Conservation (phyloP, 139 green algal species). For the Tetraselmis chui region DNA sequence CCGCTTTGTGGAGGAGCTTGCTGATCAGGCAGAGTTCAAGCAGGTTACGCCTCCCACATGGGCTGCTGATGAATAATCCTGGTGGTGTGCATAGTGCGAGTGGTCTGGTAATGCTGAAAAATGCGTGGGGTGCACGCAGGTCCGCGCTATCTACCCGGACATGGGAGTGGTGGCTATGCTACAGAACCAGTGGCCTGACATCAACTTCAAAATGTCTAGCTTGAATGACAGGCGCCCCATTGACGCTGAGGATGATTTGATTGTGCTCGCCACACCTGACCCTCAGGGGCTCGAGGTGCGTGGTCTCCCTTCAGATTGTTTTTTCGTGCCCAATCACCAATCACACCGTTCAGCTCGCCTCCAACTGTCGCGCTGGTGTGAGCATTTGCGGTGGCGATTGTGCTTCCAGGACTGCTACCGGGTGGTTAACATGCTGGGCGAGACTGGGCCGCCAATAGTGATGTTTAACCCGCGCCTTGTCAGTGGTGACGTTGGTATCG, state of each 20-base stretch:
- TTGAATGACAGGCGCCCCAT: slow-evolving; percentile 61
- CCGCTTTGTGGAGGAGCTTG: slow-evolving; percentile 65
- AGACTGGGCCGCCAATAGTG: slow-evolving; percentile 46
- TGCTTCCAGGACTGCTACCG: slow-evolving; percentile 31
- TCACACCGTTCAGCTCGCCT: no score
- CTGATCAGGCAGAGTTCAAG: background rate
- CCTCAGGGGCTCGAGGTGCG: slow-evolving; percentile 32
- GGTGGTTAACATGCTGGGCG: slow-evolving; percentile 28
- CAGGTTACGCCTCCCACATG: no score
- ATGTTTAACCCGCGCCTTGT: slow-evolving; percentile 87
- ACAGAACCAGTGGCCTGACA: slow-evolving; percentile 68
- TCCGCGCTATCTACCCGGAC: slow-evolving; percentile 64
- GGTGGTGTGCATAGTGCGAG: slow-evolving; percentile 13
- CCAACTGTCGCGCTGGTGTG: no score
- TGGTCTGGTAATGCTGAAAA: no score
- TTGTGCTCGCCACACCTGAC: slow-evolving; percentile 79
- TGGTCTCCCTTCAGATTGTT: no score
- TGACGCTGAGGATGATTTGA: slow-evolving; percentile 60
- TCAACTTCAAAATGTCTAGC: slow-evolving; percentile 55
- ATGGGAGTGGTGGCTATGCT: slow-evolving; percentile 88
- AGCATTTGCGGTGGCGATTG: no score
- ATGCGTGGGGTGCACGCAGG: background rate
- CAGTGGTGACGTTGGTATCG: slow-evolving; percentile 90
- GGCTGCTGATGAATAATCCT: slow-evolving; percentile 10
- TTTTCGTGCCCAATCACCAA: no score